Conservation (phyloP, 768 basidiomycete genomes). For the Panus rudis region DNA sequence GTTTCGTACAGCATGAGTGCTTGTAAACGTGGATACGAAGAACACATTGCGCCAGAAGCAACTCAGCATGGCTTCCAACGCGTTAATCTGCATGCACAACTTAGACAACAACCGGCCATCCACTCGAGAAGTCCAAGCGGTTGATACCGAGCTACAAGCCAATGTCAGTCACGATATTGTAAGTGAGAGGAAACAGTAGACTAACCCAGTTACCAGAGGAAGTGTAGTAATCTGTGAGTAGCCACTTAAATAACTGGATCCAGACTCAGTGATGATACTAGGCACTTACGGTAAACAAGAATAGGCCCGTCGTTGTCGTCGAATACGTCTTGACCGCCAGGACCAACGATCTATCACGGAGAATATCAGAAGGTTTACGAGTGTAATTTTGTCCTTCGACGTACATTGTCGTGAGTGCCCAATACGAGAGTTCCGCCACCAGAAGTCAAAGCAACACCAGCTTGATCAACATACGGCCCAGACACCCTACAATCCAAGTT, state of each 20-base stretch:
- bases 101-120: conserved; percentile 25
- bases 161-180: too few relatives aligned
- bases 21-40: too few relatives aligned
- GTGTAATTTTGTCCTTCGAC: conserved; percentile 4
- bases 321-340: conserved; percentile 48
- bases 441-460: conserved; percentile 35
- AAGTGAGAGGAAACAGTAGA: too few relatives aligned
- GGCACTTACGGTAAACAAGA: conserved; percentile 42
- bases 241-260: neutral
- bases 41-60: too few relatives aligned
- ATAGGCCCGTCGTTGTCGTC: conserved; percentile 38
- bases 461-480: conserved; percentile 41
- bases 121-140: conserved; percentile 24
- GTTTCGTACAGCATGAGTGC: too few relatives aligned
- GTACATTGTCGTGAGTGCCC: conserved; percentile 35
- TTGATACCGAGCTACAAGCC: conserved; percentile 24
- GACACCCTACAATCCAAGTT: conserved; percentile 29
- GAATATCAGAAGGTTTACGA: too few relatives aligned
- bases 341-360: conserved; percentile 41
- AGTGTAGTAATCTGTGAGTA: conserved; percentile 41
- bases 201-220: conserved; percentile 36
- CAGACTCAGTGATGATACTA: too few relatives aligned
- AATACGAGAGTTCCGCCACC: conserved; percentile 51
- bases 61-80: too few relatives aligned
- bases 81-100: too few relatives aligned